Base-by-base conservation (phyloP, 2,329 filamentous ascomycete genomes). In the Zymoseptoria tritici region DNA sequence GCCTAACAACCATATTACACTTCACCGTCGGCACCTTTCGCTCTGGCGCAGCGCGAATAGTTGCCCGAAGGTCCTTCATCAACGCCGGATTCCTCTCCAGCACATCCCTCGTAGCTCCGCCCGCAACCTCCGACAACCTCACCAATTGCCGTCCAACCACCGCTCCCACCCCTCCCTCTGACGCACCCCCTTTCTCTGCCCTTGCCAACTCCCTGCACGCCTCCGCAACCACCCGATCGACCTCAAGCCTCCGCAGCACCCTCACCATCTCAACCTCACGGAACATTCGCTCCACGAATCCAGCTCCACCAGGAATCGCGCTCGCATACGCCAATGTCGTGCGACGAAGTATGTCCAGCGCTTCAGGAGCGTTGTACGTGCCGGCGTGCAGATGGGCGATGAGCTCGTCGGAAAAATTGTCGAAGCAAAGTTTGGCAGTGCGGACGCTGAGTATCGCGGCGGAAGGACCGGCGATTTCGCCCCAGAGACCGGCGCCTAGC, bases 341-440 rank as follows among this genome's bases (percentile, higher is more conserved):
- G 2, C 69, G 66, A 26, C 67, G 60, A 9, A 70, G 65, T 49
- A 70, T 64, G 54, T 71, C 69, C 8, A 71, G 61, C 6, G 68
- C 68, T 61, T 71, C 69, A 20, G 66, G 64, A 0, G 64, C 64
- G 60, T 63, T 70, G 55, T 70, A 70, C 1, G 67, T 71, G 4
- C 68, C 69, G 2, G 67, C 62, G 53, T 67, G 66, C 21, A 70
- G 57, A 36, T 67, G 69, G 6, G 64, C 58, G 46, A 70, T 67
- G 11, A 67, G 50, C 20, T 70, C 68, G 16, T 70, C 68, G 29
- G 65, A 63, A 6, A 71, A 50, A 54, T 70, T 70, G 62, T 70
- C 64, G 21, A 70, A 50, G 31, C 66, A 68, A 9, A 69, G 53
- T 49, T 67, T 66, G 3, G 69, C 67, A 1, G 66, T 61, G 26